Base-by-base conservation (phyloP, 768 basidiomycete genomes). In the Aureoboletus auriporus region DNA sequence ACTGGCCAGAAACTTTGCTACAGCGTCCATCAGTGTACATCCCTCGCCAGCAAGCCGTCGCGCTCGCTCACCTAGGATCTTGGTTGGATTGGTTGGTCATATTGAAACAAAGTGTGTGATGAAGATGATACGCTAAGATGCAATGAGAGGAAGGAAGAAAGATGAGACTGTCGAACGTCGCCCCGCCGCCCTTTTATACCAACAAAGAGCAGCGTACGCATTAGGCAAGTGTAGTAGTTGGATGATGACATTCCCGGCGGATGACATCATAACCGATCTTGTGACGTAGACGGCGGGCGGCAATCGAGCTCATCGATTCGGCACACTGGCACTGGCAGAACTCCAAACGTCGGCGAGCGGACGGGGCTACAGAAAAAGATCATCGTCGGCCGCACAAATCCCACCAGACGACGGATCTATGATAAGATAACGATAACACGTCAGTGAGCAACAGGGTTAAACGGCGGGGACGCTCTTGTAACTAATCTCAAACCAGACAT, bases 1-100 rank as follows among this genome's bases (percentile, higher is more conserved):
- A 53, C 43, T 68, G 61, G 23, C 70, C 72, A 41, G 65, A 49
- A 26, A 53, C 11, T 52, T 72, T 73, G 55, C 72, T 72, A 17
- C 14, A 13, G 11, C 6, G 13, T 8, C 13, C 1, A 27, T 59
- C 39, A 53, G 38, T 17, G 8, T 29, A 23, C 9, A 1, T 3
- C 1, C 29, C 3, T 10, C 16, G 26, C 6, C 17, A 0, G 8
- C 28, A 8, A 4, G 12, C 14, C n/a, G 16, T 17, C 44, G 8
- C 38, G 8, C n/a, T 12, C 6, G 16, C 55, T 53, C 20, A 69
- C 65, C 65, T 67, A 2, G 65, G 54, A 0, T 67, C 58, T 52
- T 64, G 58, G 54, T 33, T 54, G 50, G 53, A 52, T 23, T 29
- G 47, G 36, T 45, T 56, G 37, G 46, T 20, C 53, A 59, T 59